phyloP scores from a whole-genome alignment of 106 monocot species.

The Phalaenopsis equestris region DNA sequence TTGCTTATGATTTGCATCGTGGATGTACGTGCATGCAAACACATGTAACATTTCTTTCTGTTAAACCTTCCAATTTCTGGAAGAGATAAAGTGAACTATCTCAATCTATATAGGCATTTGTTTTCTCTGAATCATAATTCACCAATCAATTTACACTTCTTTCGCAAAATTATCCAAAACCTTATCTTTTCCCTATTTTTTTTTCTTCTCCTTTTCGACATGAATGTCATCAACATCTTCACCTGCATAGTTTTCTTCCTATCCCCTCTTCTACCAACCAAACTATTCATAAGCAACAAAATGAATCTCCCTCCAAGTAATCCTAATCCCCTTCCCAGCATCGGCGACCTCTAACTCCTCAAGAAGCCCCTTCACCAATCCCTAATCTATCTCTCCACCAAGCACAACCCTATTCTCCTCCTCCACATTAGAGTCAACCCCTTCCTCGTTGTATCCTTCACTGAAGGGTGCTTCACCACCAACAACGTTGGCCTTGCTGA shows the following conservation, averaged over 20 bases:
- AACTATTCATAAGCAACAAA: neutral
- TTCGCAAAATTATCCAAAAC: no score
- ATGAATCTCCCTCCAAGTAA: neutral
- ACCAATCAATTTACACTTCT: no score
- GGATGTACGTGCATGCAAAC: no score
- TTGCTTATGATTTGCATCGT: no score
- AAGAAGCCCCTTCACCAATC: conserved; percentile 22
- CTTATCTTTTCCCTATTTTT: no score
- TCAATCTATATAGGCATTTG: no score
- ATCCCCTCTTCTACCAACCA: neutral
- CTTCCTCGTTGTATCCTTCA: conserved; percentile 28
- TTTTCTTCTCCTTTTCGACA: neutral
- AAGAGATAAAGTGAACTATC: no score
- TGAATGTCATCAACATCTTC: neutral
- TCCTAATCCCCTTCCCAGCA: neutral
- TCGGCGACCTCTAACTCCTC: neutral
- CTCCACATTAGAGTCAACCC: conserved; percentile 30
- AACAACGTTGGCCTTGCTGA: conserved; percentile 32
- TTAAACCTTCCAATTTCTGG: no score
- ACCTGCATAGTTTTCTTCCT: neutral
- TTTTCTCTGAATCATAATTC: no score
- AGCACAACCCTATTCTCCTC: conserved; percentile 20
- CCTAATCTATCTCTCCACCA: conserved; percentile 14
- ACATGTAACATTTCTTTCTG: no score
- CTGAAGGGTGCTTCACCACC: conserved; percentile 33